Evolutionary conservation across 257 asterid genomes (phyloP), one percentile per base, ranked within the genome.

Genomic region (Perilla frutescens): DNA sequence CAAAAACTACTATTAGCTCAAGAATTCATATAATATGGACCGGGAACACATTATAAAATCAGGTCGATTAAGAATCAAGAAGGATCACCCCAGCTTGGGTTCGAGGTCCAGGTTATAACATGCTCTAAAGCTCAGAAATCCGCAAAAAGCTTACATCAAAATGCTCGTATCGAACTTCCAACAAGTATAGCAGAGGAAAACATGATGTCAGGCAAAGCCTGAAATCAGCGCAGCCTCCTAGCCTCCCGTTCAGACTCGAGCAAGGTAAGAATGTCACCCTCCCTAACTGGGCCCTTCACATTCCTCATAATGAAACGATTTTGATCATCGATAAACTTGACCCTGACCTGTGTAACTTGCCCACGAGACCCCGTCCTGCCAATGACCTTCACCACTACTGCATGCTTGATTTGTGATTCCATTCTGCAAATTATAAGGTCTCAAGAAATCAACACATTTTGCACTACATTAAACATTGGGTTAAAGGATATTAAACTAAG

Each of bases 391-490:
- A 68, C 65, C 29, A 83, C 85, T 6, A 78, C 76, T 1, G 85
- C 83, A 50, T 84, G 84, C 80, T 76, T 81, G 72, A 84, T 81
- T 56, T 79, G 82, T 4, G 85, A 84, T 8, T 81, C 84, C 85
- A 81, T 81, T 72, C 85, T 81, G 77, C 72, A 66, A 29, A 59
- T 57, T 5, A 13, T 4, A 79, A 4, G 36, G 11, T 32, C 14
- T 14, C 6, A 47, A 34, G 37, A 51, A 49, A 47, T 40, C 31
- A 50, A 55, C 36, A 2, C 26, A 20, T 20, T 20, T 20, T 20
- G 26, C 26, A 20, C 26, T 0, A 20, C 26, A 20, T 20, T 20
- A 20, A 20, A 20, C 26, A 0, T 20, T 20, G 26, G 26, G 26
- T 20, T 20, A 20, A 20, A 20, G 26, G 26, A 20, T 20, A 20